Evolutionary conservation across 805 yeast genomes (phyloP).

Genomic region (Lachancea kluyveri): DNA sequence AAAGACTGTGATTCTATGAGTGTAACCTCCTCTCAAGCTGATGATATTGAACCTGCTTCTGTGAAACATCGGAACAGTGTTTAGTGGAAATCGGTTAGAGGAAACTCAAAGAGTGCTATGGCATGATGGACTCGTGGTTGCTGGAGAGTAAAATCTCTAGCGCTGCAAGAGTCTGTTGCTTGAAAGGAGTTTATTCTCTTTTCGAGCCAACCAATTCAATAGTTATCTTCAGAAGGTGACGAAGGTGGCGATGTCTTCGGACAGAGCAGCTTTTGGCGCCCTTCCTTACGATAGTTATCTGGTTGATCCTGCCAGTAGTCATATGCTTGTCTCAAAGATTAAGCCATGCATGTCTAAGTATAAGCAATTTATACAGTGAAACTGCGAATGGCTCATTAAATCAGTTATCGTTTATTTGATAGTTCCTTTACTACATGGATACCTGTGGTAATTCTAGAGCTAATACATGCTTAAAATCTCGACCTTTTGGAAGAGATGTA

Average conservation of each 20-base stretch:
- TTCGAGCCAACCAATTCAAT: constrained; percentile 10
- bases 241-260: constrained; percentile 5
- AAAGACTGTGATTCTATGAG: constrained; percentile 20
- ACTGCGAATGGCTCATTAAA: constrained; percentile 47
- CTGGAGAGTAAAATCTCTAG: constrained; percentile 14
- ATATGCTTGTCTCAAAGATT: constrained; percentile 48
- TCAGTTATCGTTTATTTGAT: constrained; percentile 46
- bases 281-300: constrained; percentile 30
- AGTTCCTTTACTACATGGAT: constrained; percentile 42
- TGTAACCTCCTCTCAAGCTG: constrained; percentile 31
- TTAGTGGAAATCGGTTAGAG: constrained; percentile 26
- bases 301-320: constrained; percentile 49
- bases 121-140: constrained; percentile 15
- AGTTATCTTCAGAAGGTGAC: constrained; percentile 14
- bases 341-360: constrained; percentile 45
- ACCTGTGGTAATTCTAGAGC: constrained; percentile 46
- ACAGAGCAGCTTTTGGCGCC: constrained; percentile 6
- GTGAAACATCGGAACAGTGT: constrained; percentile 24
- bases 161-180: constrained; percentile 5
- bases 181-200: too few species aligned
- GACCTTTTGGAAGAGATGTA: constrained; percentile 36
- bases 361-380: constrained; percentile 43
- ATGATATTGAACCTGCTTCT: constrained; percentile 24
- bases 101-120: constrained; percentile 30
- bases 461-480: constrained; percentile 42